Base-by-base conservation (phyloP, 352 stramenopile genomes). In the Phytopythium helicoides region DNA sequence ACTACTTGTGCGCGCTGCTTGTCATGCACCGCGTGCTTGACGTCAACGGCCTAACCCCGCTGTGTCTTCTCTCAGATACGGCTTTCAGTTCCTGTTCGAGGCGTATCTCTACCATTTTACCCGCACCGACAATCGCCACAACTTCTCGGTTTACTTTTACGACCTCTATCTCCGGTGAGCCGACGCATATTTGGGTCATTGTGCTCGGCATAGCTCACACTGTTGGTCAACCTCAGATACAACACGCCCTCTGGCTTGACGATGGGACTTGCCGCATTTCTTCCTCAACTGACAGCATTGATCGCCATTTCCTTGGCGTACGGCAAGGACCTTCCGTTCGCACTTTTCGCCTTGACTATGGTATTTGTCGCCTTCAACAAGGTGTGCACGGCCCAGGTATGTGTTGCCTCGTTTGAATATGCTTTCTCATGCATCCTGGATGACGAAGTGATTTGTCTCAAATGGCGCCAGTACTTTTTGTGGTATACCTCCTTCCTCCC, bases 111-210 rank as follows among this genome's bases (percentile, higher is more conserved):
- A 99, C 65, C 97, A 99, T 60, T 96, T 99, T 57, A 92, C 84
- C 22, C 90, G 97, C 31, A 95, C 96, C 1, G 97, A 99, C 82
- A 98, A 99, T 72, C 93, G 97, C 22, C 97, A 99, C 77, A 99
- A 99, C 68, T 99, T 99, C 66, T 99, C 96, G 6, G 91, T 98
- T 35, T 99, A 99, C 74, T 99, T 98, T 74, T 99, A 99, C 72
- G 92, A 95, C 66, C 97, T 99, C n/a, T 99, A 99, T 70, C 78
- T 99, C 21, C 62, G 78, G 64, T 89, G 28, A 28, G 45, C 18
- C 8, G 25, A 73, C 22, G 23, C 33, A 9, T 14, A n/a, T 40
- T 1, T 52, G 11, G 38, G 49, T 12, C 14, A 28, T 33, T 34
- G 12, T 41, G 44, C 38, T 33, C 21, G 18, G 19, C 6, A 18